These are phyloP conservation scores for Chondrostereum purpureum DNA, from an alignment of 1,284 basidiomycete species.

Conservation along the genomic window DNA sequence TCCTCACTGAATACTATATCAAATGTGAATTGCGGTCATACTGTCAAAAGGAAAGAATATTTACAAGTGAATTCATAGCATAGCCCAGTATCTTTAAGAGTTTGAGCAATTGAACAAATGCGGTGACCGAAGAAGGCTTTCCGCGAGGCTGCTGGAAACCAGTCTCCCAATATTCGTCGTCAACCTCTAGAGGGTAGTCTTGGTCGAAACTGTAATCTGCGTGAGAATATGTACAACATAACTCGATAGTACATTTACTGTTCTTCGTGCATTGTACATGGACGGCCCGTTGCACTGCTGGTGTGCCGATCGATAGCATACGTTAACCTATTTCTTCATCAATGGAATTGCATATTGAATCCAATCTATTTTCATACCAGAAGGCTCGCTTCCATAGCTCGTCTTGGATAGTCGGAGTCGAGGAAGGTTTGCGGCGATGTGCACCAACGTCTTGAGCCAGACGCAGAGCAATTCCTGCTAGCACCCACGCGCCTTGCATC, in stretches of 20 bases:
- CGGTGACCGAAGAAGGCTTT: background rate
- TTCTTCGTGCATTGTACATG: background rate
- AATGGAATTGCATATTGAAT: no score
- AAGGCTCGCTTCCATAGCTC: constrained; percentile 4
- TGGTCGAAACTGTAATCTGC: constrained; percentile 1
- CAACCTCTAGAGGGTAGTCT: background rate
- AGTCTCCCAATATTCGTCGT: constrained; percentile 1
- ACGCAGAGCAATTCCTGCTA: background rate
- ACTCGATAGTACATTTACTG: background rate
- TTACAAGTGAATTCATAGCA: background rate
- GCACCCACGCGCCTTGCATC: background rate
- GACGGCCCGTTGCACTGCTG: constrained; percentile 1
- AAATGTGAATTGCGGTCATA: background rate
- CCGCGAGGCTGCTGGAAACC: constrained; percentile 1
- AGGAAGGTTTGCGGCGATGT: background rate
- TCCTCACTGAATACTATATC: background rate
- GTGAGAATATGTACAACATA: no score
- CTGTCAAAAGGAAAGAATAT: background rate
- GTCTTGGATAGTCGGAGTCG: background rate
- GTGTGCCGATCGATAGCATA: background rate
- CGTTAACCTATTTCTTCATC: background rate
- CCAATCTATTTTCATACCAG: background rate
- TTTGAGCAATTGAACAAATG: background rate
- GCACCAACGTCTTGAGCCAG: constrained; percentile 2
- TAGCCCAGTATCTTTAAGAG: background rate